Evolutionary conservation across 1,284 basidiomycete genomes (phyloP).

Genomic region (Trametes pubescens): DNA sequence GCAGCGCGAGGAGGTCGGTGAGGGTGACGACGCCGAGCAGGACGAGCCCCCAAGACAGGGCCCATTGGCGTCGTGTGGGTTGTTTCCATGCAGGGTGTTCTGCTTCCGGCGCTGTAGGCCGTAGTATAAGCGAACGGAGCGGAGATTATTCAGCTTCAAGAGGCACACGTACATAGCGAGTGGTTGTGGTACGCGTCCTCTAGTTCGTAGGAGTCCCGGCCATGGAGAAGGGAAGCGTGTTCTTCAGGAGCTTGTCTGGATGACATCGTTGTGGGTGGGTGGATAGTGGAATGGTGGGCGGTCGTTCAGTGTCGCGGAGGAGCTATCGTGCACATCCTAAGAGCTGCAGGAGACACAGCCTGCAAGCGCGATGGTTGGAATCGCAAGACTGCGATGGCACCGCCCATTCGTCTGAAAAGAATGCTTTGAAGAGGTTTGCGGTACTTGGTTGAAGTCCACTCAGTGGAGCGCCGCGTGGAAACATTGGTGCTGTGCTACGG

Average conservation of each 20-base stretch:
- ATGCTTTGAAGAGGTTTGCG: not conserved
- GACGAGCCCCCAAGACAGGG: constrained; percentile 19
- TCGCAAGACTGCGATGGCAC: not conserved
- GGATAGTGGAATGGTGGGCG: not conserved
- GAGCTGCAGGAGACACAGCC: not conserved
- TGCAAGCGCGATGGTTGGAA: not conserved
- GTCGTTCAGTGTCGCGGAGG: not conserved
- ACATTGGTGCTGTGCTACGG: too few species aligned
- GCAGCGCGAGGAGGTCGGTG: constrained; percentile 23
- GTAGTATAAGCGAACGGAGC: not conserved
- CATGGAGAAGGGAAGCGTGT: constrained; percentile 1
- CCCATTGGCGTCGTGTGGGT: not conserved
- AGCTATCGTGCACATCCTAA: not conserved
- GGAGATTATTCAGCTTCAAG: not conserved
- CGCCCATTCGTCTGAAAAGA: not conserved
- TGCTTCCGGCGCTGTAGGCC: not conserved
- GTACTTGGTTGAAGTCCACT: not conserved
- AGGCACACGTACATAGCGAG: not conserved
- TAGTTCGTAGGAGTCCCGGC: constrained; percentile 13
- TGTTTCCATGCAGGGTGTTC: not conserved
- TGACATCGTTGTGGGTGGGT: not conserved
- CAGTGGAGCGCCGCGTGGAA: too few species aligned
- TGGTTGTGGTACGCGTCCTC: not conserved
- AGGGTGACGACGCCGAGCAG: constrained; percentile 24
- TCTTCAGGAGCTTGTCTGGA: constrained; percentile 6